phyloP scores from a whole-genome alignment of 305 asterid species.

The Coffea humblotiana region DNA sequence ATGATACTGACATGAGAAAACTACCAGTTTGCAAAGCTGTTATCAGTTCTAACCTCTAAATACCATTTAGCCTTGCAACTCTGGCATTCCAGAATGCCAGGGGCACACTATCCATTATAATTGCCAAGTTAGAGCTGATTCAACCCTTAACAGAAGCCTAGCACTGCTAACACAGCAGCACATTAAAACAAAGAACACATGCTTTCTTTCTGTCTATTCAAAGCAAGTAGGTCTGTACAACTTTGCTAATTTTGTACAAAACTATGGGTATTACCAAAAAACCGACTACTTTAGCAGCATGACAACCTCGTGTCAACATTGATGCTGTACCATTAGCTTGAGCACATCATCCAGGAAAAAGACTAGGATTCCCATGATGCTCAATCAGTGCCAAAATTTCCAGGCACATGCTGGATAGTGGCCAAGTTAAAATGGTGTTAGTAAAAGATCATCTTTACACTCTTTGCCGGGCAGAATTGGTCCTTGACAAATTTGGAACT shows the following conservation, averaged over 20 bases:
- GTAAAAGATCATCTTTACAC: slow-evolving; percentile 30
- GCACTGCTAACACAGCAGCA: neutral
- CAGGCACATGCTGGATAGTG: neutral
- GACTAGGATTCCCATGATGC: neutral
- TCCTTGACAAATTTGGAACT: slow-evolving; percentile 37
- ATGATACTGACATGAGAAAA: no score
- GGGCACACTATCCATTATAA: neutral
- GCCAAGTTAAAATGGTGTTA: neutral
- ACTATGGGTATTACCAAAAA: neutral
- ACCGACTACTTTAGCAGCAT: slow-evolving; percentile 4
- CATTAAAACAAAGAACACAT: neutral
- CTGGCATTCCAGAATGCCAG: neutral
- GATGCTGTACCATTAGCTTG: neutral
- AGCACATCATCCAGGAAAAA: neutral
- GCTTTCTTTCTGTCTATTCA: neutral
- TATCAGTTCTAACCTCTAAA: no score
- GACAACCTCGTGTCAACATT: neutral
- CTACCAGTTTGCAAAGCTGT: no score
- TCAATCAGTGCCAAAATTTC: neutral
- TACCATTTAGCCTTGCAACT: no score
- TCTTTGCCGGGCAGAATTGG: slow-evolving; percentile 60
- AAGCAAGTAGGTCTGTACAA: slow-evolving; percentile 10
- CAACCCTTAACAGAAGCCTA: neutral
- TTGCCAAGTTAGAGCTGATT: neutral
- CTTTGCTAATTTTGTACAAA: slow-evolving; percentile 19